Percentiles rank a stretch among this genome's conserved stretches.
Conservation (phyloP, 345 rosid genomes). For the Bretschneidera sinensis region DNA sequence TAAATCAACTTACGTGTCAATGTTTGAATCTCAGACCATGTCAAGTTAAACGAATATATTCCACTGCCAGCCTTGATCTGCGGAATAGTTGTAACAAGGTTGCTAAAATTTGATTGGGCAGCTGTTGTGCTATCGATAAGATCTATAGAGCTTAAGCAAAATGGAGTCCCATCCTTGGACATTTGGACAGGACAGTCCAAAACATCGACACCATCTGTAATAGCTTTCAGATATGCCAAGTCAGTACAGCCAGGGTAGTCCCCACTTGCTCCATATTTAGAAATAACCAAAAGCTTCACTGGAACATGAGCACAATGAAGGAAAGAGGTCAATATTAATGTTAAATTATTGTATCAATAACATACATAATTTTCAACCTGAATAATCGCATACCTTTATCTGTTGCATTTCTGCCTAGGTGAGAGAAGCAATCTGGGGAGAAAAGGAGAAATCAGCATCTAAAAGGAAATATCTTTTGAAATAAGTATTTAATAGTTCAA, state of each 20-base stretch:
- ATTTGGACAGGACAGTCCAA: slow-evolving; percentile 86
- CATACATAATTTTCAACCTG: not conserved
- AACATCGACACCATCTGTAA: slow-evolving; percentile 65
- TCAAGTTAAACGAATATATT: slow-evolving; percentile 60
- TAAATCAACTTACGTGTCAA: slow-evolving; percentile 53
- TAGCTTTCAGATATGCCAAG: slow-evolving; percentile 68
- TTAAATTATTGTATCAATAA: not conserved
- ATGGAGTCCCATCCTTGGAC: slow-evolving; percentile 63
- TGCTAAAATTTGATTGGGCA: slow-evolving; percentile 38
- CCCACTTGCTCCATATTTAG: slow-evolving; percentile 87
- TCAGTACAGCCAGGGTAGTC: slow-evolving; percentile 86
- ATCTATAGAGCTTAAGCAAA: slow-evolving; percentile 62
- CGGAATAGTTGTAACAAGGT: slow-evolving; percentile 34
- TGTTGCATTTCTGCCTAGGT: slow-evolving; percentile 52
- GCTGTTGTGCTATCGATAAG: slow-evolving; percentile 44
- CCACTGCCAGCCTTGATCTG: slow-evolving; percentile 30
- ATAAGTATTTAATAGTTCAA: not conserved
- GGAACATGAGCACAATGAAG: slow-evolving; percentile 15
- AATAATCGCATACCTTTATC: slow-evolving; percentile 44
- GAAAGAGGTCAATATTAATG: no score
- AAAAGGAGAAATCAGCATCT: slow-evolving; percentile 25
- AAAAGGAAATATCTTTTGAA: slow-evolving; percentile 3
- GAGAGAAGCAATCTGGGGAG: slow-evolving; percentile 71
- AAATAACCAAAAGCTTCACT: slow-evolving; percentile 54
- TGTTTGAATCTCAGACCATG: slow-evolving; percentile 59